Base-by-base conservation (phyloP, 768 basidiomycete species). In the Lactarius psammicola region DNA sequence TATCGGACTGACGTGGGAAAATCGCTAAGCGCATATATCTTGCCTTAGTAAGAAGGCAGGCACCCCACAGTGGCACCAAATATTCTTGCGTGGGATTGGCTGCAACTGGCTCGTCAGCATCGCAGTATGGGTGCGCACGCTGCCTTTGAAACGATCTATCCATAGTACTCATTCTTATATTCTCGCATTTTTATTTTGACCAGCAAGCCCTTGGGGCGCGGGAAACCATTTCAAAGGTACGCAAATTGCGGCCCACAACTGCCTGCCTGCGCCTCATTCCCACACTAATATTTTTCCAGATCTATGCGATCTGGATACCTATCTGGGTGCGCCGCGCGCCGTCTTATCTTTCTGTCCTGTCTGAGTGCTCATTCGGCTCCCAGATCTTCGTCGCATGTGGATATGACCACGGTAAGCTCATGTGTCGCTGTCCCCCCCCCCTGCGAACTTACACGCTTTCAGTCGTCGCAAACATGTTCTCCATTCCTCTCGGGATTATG, bases 401-500 rank as follows among this genome's bases (percentile, higher is more conserved):
- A 15, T 89, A 80, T 68, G 89, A 90, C 70, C 89, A 90, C 78
- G 86, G 88, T 84, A 72, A 63, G 79, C 68, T 26, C 1, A 3
- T 42, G 42, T n/a, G 10, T 10, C 4, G 30, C 38, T 44, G 15
- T 20, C 31, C 13, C 34, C 36, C 49, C 9, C 51, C 23, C 18
- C 31, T 20, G 17, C 42, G 9, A 20, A 44, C 20, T 7, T 7
- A 33, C 51, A 3, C 42, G 26, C 13, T 15, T 20, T 42, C 55
- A 87, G 87, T 88, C 11, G 76, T 88, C 31, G 89, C 89, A 23
- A 90, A 90, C 72, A 90, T 90, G 89, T 90, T 86, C 73, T 88
- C 84, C 4, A 76, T 90, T 9, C 87, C 87, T 0, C 73, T 90
- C 42, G 81, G 87, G 10, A 89, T 90, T 38, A 85, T 90, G 82